These are phyloP conservation scores for Planoprotostelium fungivorum DNA, from an alignment of 78 protist genomes.

Conservation along the genomic window DNA sequence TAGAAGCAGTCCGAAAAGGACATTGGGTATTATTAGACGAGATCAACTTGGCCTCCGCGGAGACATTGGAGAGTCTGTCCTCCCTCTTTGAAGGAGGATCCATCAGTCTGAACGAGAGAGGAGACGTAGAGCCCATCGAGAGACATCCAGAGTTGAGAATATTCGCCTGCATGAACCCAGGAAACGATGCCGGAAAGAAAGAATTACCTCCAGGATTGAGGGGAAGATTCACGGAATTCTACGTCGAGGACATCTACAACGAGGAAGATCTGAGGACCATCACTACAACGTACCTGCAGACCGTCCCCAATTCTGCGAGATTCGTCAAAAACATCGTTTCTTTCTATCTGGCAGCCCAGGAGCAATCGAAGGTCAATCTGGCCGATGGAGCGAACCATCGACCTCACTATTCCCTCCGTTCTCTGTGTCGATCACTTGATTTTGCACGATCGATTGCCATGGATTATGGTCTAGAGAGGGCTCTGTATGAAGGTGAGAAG, in stretches of 20 bases:
- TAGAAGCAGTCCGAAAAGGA: conserved; percentile 87
- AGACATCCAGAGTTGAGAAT: conserved; percentile 94
- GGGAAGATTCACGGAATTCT: conserved; percentile 90
- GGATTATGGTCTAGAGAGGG: conserved; percentile 76
- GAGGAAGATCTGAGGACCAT: conserved; percentile 76
- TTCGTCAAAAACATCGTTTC: conserved; percentile 58
- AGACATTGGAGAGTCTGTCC: conserved; percentile 85
- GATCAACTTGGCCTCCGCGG: conserved; percentile 95
- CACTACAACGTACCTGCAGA: conserved; percentile 42
- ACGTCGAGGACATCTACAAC: conserved; percentile 81
- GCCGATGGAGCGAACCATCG: conserved; percentile 77
- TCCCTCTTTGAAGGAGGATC: conserved; percentile 85
- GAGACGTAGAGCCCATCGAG: conserved; percentile 74
- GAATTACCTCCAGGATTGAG: conserved; percentile 83
- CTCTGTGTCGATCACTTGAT: conserved; percentile 87
- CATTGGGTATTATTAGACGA: conserved; percentile 99
- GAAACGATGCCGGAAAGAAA: conserved; percentile 98
- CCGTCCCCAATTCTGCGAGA: neutral
- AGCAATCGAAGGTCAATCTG: conserved; percentile 45
- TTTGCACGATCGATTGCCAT: conserved; percentile 22
- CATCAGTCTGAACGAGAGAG: conserved; percentile 86
- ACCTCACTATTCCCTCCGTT: conserved; percentile 92
- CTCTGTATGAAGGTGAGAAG: conserved; percentile 81
- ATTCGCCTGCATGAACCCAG: conserved; percentile 99
- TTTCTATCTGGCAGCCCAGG: conserved; percentile 53